Percentiles rank a stretch among this genome's conserved stretches.
Conservation (phyloP, 805 yeast genomes). For the Hanseniaspora guilliermondii region DNA sequence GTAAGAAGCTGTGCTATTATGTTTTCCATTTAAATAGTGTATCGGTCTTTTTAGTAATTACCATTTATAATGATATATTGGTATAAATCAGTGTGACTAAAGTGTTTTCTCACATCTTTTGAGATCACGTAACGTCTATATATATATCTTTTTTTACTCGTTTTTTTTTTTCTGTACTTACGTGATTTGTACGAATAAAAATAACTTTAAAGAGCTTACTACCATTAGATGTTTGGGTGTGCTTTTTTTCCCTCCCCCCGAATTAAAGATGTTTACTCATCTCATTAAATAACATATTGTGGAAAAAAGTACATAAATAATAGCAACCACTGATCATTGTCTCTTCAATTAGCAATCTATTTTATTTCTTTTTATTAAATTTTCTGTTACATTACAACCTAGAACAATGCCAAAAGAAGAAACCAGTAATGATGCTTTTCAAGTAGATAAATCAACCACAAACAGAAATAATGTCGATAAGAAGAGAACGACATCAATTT, state of each 20-base stretch:
- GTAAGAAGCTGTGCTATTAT: conserved; percentile 3
- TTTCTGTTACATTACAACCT: neutral
- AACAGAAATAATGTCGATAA: neutral
- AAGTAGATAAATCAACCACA: neutral
- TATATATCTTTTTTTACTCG: too few species aligned
- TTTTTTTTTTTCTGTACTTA: too few species aligned
- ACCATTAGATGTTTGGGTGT: too few species aligned
- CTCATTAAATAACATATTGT: neutral
- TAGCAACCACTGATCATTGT: neutral
- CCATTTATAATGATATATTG: too few species aligned
- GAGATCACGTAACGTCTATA: too few species aligned
- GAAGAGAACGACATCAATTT: conserved; percentile 2
- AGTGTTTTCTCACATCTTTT: too few species aligned
- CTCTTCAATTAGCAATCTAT: neutral
- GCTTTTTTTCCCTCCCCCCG: too few species aligned
- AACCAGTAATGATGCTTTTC: neutral
- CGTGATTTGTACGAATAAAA: too few species aligned
- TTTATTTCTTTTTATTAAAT: neutral
- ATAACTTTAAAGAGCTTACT: too few species aligned
- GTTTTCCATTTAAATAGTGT: neutral
- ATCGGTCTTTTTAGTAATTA: neutral
- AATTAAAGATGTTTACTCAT: neutral
- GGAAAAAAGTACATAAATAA: neutral
- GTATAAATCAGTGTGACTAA: too few species aligned
- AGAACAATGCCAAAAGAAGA: conserved; percentile 8